Evolutionary conservation across 2,329 filamentous ascomycete genomes (phyloP), one percentile per base, ranked within the genome.

Genomic region (Sarocladium oryzae): DNA sequence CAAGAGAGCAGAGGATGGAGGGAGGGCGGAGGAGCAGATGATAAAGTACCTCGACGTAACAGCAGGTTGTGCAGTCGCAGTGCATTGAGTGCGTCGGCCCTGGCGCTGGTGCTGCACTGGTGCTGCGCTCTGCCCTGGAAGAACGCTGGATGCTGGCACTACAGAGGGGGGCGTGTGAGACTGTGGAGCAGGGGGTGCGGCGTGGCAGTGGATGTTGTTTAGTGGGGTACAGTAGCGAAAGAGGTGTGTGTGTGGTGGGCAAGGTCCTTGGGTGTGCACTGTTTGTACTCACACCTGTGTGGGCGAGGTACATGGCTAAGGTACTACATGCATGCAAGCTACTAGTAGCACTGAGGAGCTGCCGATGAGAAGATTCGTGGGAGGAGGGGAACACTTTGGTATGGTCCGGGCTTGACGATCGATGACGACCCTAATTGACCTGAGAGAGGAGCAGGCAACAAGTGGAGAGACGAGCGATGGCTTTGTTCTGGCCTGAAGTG

Each of bases 21-120:
- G 40, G 43, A 33, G 26, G 43, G 20, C 4, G 28, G 43, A 48
- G 24, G 26, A 48, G 43, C 26, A 48, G 43, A 45, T 48, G 43
- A 48, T 48, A 48, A 48, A 48, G 43, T 48, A 48, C 43, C 43
- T 48, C 10, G n/a, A 48, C n/a, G 43, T 48, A 48, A 18, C 28
- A n/a, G 43, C 21, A 13, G 6, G 36, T 20, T 40, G 28, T 13
- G 28, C 13, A 30, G 28, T 30, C 7, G 7, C 28, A 30, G 28
- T n/a, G n/a, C n/a, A n/a, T n/a, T n/a, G n/a, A n/a, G n/a, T n/a
- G n/a, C n/a, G n/a, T n/a, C n/a, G n/a, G 13, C 28, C 28, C 28
- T 30, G 28, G 28, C 28, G 28, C 28, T 30, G 28, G 28, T 30
- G 28, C 28, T 30, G n/a, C n/a, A n/a, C n/a, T n/a, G n/a, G n/a